Percentiles rank a stretch among this genome's conserved stretches.
Conservation (phyloP, 805 yeast genomes). For the Maudiozyma saulgeensis region DNA sequence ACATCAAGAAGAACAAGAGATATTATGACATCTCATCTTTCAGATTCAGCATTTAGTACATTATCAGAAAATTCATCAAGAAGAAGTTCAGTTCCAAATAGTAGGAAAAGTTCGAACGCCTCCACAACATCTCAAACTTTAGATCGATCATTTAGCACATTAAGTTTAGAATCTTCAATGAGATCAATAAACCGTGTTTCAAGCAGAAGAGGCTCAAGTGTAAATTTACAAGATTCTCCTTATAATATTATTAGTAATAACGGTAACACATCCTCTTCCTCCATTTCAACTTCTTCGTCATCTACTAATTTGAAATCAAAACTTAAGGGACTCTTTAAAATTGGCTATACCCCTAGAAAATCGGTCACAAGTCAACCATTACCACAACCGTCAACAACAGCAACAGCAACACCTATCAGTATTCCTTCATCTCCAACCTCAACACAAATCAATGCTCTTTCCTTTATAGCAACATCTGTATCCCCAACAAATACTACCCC, state of each 20-base stretch:
- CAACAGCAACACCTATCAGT: neutral
- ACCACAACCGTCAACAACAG: neutral
- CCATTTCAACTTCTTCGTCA: neutral
- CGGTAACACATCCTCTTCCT: neutral
- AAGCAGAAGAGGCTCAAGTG: neutral
- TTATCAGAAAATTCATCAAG: neutral
- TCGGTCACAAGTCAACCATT: neutral
- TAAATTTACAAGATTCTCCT: neutral
- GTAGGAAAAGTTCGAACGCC: neutral
- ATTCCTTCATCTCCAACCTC: neutral
- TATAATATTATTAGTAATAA: neutral
- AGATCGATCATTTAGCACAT: neutral
- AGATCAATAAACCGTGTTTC: neutral
- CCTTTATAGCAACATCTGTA: neutral
- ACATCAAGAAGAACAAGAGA: neutral
- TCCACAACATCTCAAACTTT: neutral
- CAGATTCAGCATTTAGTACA: neutral
- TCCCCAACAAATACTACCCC: neutral
- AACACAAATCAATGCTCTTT: neutral
- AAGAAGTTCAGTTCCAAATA: neutral
- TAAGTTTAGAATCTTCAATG: neutral
- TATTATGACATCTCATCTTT: neutral
- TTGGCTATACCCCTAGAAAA: neutral
- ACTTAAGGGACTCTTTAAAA: constrained; percentile 1
- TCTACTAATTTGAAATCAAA: neutral